A percentile compares a stretch with the other conserved stretches of the same genome.
Conservation (phyloP, 306 rosid genomes). For the Cajanus cajan region DNA sequence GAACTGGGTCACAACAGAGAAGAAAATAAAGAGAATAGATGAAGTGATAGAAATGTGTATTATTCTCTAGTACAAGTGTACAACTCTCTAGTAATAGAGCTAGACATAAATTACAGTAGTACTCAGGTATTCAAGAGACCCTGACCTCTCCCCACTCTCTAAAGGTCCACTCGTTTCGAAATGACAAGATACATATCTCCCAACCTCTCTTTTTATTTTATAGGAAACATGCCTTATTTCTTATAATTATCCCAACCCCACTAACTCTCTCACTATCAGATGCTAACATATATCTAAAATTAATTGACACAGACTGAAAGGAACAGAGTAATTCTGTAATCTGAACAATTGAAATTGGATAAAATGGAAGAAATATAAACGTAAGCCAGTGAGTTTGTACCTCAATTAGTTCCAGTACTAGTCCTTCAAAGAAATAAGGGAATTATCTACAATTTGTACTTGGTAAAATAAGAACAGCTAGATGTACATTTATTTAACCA, state of each 20-base stretch:
- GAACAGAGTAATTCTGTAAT: not conserved
- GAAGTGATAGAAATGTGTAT: not conserved
- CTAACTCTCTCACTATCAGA: not conserved
- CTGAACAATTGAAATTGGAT: slow-evolving; percentile 13
- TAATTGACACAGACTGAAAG: not conserved
- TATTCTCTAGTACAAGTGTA: not conserved
- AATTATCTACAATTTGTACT: not conserved
- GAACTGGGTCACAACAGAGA: not conserved
- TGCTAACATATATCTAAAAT: not conserved
- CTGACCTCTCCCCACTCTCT: not conserved
- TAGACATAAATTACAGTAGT: not conserved
- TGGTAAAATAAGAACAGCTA: slow-evolving; percentile 15
- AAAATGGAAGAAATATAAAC: slow-evolving; percentile 7
- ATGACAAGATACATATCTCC: not conserved
- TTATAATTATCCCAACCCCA: not conserved
- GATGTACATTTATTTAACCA: not conserved
- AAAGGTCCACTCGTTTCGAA: not conserved
- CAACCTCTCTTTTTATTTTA: not conserved
- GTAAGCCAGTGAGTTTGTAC: not conserved
- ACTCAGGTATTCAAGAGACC: not conserved
- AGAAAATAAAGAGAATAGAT: not conserved
- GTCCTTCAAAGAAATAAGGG: not conserved
- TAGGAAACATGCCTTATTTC: not conserved
- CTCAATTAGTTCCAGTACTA: not conserved
- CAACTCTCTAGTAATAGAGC: not conserved